Conservation (phyloP, 2,329 filamentous ascomycete species). For the Ceratocystis eucalypticola region DNA sequence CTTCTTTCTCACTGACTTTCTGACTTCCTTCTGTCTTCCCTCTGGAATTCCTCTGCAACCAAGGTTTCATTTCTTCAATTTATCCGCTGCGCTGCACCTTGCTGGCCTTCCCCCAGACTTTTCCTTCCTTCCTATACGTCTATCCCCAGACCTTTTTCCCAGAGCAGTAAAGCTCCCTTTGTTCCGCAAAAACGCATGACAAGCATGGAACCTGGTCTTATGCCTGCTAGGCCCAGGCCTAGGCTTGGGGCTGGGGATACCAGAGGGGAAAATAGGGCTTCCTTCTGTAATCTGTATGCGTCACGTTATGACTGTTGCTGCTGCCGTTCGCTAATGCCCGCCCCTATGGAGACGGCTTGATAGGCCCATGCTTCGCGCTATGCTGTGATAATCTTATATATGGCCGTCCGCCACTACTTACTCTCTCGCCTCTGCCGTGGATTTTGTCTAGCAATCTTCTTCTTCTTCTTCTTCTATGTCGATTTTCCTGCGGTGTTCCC, state of each 20-base stretch:
- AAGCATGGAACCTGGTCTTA: not conserved
- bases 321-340: too few species aligned
- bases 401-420: not conserved
- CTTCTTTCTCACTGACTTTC: not conserved
- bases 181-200: not conserved
- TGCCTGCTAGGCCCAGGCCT: not conserved
- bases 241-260: not conserved
- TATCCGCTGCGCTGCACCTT: not conserved
- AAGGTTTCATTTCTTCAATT: not conserved
- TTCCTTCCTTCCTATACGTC: not conserved
- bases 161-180: constrained; percentile 6
- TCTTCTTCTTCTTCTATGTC: not conserved
- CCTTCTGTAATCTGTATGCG: not conserved
- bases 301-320: not conserved
- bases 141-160: not conserved
- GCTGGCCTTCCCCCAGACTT: not conserved
- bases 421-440: not conserved
- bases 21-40: not conserved
- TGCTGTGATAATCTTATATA: not conserved
- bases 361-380: not conserved
- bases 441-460: not conserved
- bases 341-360: not conserved
- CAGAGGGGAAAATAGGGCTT: not conserved
- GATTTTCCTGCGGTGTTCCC: too few species aligned
- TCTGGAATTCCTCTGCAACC: not conserved